Base-by-base conservation (phyloP, 495 filamentous ascomycete genomes). In the Neurospora hispaniola region DNA sequence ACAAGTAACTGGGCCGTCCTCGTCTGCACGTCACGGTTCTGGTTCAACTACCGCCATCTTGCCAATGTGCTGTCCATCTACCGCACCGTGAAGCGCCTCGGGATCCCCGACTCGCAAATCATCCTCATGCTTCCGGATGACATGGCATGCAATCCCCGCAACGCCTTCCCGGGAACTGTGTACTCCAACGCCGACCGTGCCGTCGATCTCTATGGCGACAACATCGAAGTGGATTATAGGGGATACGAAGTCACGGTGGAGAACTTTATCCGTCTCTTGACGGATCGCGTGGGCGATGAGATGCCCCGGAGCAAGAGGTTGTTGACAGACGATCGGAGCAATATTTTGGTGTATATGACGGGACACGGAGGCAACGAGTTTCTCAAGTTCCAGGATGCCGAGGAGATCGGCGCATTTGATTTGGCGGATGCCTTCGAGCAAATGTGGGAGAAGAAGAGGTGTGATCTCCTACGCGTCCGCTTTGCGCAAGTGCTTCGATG, bases 361-460 rank as follows among this genome's bases (percentile, higher is more conserved):
- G 96, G 96, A 5, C 96, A 99, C 78, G 96, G 96, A 23, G 96
- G 96, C n/a, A 97, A 98, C 78, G 94, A 97, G 81, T 99, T 99
- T 79, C 82, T 99, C 72, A 99, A 99, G 80, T 99, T 99, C 81
- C 96, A 99, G 79, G 96, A 99, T 74, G 91, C 93, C 38, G 96
- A 99, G 83, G 96, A 99, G 82, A 98, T 99, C 69, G 94, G 93
- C 72, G 93, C 93, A 0, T 98, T 95, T 82, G 96, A 99, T 85
- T 83, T 99, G 70, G 96, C 96, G 38, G 93, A 99, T 84, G 96
- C 96, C 14, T 98, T 99, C 81, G 95, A 95, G 81, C 96, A 99
- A 87, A 99, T 99, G 96, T 98, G 94, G 93, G 96, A 99, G 85
- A 99, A 99, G 90, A 94, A 94, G 84, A 88, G 96, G 83, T 94